phyloP scores from a whole-genome alignment of 768 basidiomycete species.

The Cystobasidium ongulense region DNA sequence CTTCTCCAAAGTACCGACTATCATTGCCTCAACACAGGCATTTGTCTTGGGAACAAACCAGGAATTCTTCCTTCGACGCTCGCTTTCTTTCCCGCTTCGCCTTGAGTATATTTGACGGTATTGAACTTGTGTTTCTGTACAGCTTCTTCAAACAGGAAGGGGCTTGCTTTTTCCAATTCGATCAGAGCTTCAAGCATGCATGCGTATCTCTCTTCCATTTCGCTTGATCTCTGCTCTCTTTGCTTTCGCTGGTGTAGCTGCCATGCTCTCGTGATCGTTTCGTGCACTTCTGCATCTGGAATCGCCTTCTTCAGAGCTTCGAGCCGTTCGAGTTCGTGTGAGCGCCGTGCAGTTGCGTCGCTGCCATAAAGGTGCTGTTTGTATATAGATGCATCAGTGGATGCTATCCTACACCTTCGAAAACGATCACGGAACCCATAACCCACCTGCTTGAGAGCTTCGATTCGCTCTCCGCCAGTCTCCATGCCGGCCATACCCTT shows the following conservation, averaged over 20 bases:
- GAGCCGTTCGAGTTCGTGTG: slow-evolving; percentile 7
- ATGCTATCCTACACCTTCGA: background rate
- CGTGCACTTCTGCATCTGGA: slow-evolving; percentile 19
- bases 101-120: slow-evolving; percentile 8
- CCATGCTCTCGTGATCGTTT: slow-evolving; percentile 23
- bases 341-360: background rate
- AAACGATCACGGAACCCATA: background rate
- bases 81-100: slow-evolving; percentile 16
- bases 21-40: slow-evolving; percentile 14
- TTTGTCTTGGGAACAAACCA: slow-evolving; percentile 21
- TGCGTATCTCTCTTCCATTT: slow-evolving; percentile 3
- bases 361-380: slow-evolving; percentile 15
- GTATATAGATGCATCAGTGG: background rate
- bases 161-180: slow-evolving; percentile 7
- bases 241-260: background rate
- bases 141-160: background rate
- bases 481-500: background rate
- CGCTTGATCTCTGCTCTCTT: background rate
- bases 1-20: no score
- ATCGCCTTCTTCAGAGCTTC: background rate
- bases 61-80: slow-evolving; percentile 10
- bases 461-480: background rate
- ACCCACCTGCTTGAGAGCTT: slow-evolving; percentile 4
- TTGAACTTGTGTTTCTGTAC: slow-evolving; percentile 4
- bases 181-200: background rate